phyloP scores from a whole-genome alignment of 1,284 basidiomycete genomes.

The Mycena sp. region DNA sequence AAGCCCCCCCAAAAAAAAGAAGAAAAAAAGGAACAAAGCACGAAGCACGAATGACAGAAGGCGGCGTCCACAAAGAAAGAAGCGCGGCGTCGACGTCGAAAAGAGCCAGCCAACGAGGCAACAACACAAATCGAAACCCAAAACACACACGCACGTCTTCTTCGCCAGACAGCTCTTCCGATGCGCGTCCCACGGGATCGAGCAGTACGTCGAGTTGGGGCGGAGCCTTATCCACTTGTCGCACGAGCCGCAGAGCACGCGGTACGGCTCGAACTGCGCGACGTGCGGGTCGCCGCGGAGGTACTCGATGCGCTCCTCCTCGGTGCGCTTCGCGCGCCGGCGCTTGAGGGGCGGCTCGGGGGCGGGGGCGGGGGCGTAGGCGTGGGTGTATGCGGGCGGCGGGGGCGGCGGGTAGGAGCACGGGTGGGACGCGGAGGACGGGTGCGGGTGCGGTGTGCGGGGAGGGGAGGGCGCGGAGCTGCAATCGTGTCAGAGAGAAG shows the following conservation, averaged over 20 bases:
- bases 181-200: slow-evolving; percentile 87
- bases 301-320: slow-evolving; percentile 81
- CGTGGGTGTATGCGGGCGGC: neutral
- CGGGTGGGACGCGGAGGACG: neutral
- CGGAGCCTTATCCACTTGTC: slow-evolving; percentile 84
- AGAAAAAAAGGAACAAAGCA: slow-evolving; percentile 7
- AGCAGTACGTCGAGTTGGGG: slow-evolving; percentile 84
- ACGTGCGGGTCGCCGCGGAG: slow-evolving; percentile 79
- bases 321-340: slow-evolving; percentile 78
- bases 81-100: too few relatives aligned
- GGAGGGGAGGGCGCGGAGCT: neutral
- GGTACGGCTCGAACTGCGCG: slow-evolving; percentile 79
- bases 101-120: too few relatives aligned
- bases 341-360: slow-evolving; percentile 56
- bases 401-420: slow-evolving; percentile 1
- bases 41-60: neutral
- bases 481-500: neutral
- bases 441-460: neutral
- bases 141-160: slow-evolving; percentile 60
- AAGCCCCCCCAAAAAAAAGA: neutral
- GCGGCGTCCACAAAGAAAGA: too few relatives aligned
- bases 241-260: slow-evolving; percentile 79
- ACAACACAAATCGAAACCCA: too few relatives aligned
- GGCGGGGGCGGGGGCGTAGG: slow-evolving; percentile 24
- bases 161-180: slow-evolving; percentile 79